Base-by-base conservation (phyloP, 768 basidiomycete species). In the Russula griseocarnosa region DNA sequence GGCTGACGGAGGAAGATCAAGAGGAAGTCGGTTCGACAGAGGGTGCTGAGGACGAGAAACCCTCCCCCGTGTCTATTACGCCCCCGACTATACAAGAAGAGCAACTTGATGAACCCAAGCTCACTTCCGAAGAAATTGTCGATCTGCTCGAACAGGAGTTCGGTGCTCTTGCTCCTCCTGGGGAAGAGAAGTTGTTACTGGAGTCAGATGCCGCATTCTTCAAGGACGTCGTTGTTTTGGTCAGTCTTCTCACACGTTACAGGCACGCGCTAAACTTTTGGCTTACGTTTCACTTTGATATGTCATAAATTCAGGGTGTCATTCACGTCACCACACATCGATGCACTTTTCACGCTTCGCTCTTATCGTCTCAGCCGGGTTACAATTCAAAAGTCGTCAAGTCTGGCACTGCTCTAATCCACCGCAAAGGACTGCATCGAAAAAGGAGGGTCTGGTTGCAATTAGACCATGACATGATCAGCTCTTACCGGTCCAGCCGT, bases 241-340 rank as follows among this genome's bases (percentile, higher is more conserved):
- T 82, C 18, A 62, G 78, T 75, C 51, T 40, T 26, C 8, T n/a
- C 32, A 11, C 20, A n/a, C 26, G 1, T 16, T 40, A 40, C 44
- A 65, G n/a, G n/a, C 70, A 61, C 70, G 60, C 62, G 64, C 57
- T 10, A 46, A 24, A 1, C n/a, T 22, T 0, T 42, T 60, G 9
- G 58, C 55, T 61, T 28, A 61, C 26, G 18, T 58, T 69, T 51
- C 58, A 58, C 32, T 10, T 8, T 40, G 14, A 40, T 11, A 36
- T 40, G 38, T 60, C 20, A 22, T 47, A n/a, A n/a, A 44, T 14
- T 52, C 42, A 83, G 79, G 84, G 86, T 8, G 82, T 83, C 36
- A 74, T 86, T 20, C 85, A 87, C 70, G 71, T 87, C 22, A 88
- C 86, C 0, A 85, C 83, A 0, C 85, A 87, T 71, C 80, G 86